A percentile compares a stretch with the other conserved stretches of the same genome.
Evolutionary conservation across 2,329 filamentous ascomycete species (phyloP).

Genomic region (Didymella arachidicola): DNA sequence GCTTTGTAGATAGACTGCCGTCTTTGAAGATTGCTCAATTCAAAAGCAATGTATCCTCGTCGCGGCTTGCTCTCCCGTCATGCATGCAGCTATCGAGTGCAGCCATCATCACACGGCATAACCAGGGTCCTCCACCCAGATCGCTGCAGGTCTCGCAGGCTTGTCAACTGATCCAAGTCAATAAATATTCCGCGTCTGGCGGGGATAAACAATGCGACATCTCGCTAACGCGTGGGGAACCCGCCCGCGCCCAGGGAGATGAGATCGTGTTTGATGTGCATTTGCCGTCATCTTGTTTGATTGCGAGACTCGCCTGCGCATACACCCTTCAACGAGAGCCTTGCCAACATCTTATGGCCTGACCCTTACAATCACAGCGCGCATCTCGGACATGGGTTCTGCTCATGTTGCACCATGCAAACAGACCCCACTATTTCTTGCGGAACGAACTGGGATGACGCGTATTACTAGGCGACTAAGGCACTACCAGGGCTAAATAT

Average conservation of each 20-base stretch:
- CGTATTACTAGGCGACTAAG: constrained; percentile 6
- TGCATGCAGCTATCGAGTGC: constrained; percentile 19
- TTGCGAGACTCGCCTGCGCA: constrained; percentile 10
- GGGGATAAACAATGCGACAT: constrained; percentile 21
- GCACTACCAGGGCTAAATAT: constrained; percentile 31
- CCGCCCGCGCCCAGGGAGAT: constrained; percentile 29
- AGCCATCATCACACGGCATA: constrained; percentile 20
- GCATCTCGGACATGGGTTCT: constrained; percentile 18
- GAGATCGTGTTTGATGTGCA: constrained; percentile 35
- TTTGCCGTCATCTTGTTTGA: constrained; percentile 32
- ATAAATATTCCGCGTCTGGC: constrained; percentile 21
- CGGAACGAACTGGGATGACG: constrained; percentile 28
- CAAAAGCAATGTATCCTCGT: constrained; percentile 18
- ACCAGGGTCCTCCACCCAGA: constrained; percentile 22
- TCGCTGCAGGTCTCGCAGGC: constrained; percentile 21
- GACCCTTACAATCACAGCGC: constrained; percentile 20
- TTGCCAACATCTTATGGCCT: constrained; percentile 8
- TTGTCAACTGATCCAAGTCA: constrained; percentile 18
- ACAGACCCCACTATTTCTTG: constrained; percentile 27
- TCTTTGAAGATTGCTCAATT: constrained; percentile 8
- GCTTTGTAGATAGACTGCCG: constrained; percentile 23
- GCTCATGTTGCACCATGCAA: constrained; percentile 30
- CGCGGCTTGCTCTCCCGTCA: constrained; percentile 16
- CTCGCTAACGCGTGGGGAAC: constrained; percentile 37
- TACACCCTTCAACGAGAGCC: constrained; percentile 1